Base-by-base conservation (phyloP, 768 basidiomycete genomes). In the Daedaleopsis nitida region DNA sequence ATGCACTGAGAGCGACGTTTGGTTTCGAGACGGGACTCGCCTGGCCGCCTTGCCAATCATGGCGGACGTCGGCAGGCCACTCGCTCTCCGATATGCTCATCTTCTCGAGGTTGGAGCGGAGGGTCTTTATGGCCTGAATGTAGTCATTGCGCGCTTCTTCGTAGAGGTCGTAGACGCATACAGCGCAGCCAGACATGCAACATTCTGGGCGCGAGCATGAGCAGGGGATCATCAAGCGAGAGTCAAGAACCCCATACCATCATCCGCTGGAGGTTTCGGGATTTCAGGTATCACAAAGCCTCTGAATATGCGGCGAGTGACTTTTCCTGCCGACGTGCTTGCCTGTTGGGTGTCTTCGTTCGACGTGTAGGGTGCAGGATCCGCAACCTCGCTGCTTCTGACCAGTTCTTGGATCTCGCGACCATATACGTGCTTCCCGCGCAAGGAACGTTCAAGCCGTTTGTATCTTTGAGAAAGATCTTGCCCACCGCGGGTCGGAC, bases 161-260 rank as follows among this genome's bases (percentile, higher is more conserved):
- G 74, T 94, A 93, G 24, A 94, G 72, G 66, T 94, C 92, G 74
- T 96, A 92, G 9, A 96, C 89, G 72, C 94, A 96, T n/a, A 95
- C 75, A 0, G 93, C 91, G 69, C 94, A 96, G 34, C 92, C 92
- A 2, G 92, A 94, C 94, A 96, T 96, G 77, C 94, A 96, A 73
- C 94, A 95, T 74, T 94, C 94, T 94, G 65, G 11, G 5, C 19
- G n/a, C 42, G 16, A 52, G 14, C 27, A 3, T 1, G 3, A 19
- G 14, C 55, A 17, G 44, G 43, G 21, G 42, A 42, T 42, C 43
- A 47, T 55, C 35, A 34, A 47, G 23, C n/a, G 38, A 17, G 58
- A 23, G 54, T 43, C 11, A 60, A 5, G 54, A 14, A 24, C n/a
- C 12, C 71, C 82, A 24, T 63, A 88, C 90, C 90, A 70, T 92